Conservation (phyloP, 352 stramenopile genomes). For the Globisporangium nagaii region DNA sequence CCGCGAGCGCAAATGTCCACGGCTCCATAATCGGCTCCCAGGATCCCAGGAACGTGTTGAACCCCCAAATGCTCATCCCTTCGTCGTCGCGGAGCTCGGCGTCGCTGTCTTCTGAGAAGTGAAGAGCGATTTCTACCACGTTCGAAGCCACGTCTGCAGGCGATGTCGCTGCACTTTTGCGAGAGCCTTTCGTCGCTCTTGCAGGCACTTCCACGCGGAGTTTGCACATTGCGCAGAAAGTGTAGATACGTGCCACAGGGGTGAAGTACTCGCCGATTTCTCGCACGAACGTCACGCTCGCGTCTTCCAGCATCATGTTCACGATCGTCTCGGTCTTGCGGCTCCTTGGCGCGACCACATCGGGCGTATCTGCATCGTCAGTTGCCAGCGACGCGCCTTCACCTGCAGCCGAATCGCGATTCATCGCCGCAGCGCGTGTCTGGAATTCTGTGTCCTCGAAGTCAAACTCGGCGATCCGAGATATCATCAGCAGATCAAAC, state of each 20-base stretch:
- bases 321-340: constrained; percentile 23
- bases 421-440: not conserved
- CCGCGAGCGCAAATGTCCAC: constrained; percentile 56
- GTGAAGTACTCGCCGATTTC: constrained; percentile 75
- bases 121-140: constrained; percentile 21
- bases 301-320: constrained; percentile 58
- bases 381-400: not conserved
- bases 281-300: constrained; percentile 61
- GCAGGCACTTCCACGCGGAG: constrained; percentile 31
- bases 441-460: constrained; percentile 1
- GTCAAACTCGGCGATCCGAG: constrained; percentile 10
- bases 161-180: not conserved
- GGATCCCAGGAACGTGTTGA: constrained; percentile 65
- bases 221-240: constrained; percentile 63
- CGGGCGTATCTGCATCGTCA: not conserved
- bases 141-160: not conserved
- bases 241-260: constrained; percentile 56
- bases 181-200: not conserved
- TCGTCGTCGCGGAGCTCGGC: constrained; percentile 53
- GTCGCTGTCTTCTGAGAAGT: constrained; percentile 55
- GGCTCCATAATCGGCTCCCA: constrained; percentile 80
- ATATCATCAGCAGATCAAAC: constrained; percentile 48
- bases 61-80: constrained; percentile 71
- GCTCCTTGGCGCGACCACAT: not conserved
- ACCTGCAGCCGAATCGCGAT: not conserved